These are phyloP conservation scores for Pseudohyphozyma bogoriensis DNA, from an alignment of 768 basidiomycete genomes.

Conservation along the genomic window DNA sequence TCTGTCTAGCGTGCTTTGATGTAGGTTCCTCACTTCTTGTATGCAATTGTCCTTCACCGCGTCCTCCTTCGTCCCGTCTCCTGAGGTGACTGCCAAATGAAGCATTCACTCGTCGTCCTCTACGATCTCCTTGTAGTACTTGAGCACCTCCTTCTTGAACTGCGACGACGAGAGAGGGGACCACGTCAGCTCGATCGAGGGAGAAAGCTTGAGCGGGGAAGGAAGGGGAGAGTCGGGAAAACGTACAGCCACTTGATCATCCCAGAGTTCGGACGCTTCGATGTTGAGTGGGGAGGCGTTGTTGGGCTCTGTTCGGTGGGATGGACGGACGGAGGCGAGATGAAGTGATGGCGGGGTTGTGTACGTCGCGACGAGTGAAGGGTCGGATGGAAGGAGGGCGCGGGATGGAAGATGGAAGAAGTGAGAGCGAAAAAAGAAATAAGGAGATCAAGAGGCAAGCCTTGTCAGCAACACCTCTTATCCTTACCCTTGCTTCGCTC, in stretches of 20 bases:
- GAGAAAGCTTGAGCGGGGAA: too few relatives aligned
- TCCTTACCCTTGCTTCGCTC: background rate
- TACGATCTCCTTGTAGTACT: conserved; percentile 31
- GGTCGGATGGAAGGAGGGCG: too few relatives aligned
- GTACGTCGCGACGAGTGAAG: too few relatives aligned
- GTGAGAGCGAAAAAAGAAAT: too few relatives aligned
- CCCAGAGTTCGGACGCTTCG: conserved; percentile 77
- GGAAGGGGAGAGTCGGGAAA: background rate
- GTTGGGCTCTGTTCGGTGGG: conserved; percentile 71
- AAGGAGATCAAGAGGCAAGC: background rate
- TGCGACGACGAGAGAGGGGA: background rate
- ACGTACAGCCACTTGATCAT: conserved; percentile 48
- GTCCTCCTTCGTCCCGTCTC: too few relatives aligned
- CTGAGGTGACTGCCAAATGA: too few relatives aligned
- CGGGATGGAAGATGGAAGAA: too few relatives aligned
- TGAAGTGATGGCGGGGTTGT: too few relatives aligned
- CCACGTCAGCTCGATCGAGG: background rate
- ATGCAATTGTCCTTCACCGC: too few relatives aligned
- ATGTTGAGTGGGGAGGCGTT: conserved; percentile 82
- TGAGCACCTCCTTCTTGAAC: conserved; percentile 27
- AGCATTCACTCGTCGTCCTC: conserved; percentile 25
- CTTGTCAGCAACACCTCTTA: background rate
- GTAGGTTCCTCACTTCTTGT: too few relatives aligned
- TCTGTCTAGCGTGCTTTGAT: too few relatives aligned
- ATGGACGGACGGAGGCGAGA: too few relatives aligned